Conservation (phyloP, 2,329 filamentous ascomycete genomes). For the Fusarium buxicola region DNA sequence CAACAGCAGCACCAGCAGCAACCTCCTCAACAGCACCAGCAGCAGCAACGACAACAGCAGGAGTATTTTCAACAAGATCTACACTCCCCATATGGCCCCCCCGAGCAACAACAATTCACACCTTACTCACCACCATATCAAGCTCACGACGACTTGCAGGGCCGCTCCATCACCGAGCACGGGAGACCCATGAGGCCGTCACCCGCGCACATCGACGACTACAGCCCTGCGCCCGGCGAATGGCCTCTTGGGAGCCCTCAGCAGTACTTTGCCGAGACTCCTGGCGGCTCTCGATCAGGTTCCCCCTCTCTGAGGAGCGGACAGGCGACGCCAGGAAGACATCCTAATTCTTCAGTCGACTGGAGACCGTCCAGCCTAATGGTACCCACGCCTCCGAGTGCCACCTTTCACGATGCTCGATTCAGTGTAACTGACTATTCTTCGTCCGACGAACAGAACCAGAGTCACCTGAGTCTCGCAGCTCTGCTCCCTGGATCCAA, state of each 20-base stretch:
- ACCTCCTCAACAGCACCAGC: conserved; percentile 27
- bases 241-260: conserved; percentile 45
- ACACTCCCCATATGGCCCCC: conserved; percentile 40
- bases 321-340: conserved; percentile 39
- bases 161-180: conserved; percentile 45
- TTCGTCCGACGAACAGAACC: conserved; percentile 49
- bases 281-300: conserved; percentile 43
- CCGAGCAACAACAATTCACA: conserved; percentile 22
- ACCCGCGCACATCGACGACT: conserved; percentile 40
- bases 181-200: conserved; percentile 31
- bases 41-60: conserved; percentile 25
- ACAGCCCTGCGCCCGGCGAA: conserved; percentile 35
- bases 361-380: conserved; percentile 48
- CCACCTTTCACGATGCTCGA: conserved; percentile 26
- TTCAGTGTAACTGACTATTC: conserved; percentile 38
- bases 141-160: conserved; percentile 42
- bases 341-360: conserved; percentile 45
- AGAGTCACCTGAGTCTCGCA: conserved; percentile 57
- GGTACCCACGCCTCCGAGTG: conserved; percentile 36
- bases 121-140: conserved; percentile 39
- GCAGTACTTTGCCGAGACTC: conserved; percentile 43
- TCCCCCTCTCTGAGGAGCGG: conserved; percentile 45
- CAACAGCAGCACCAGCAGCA: conserved; percentile 45
- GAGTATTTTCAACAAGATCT: conserved; percentile 39
- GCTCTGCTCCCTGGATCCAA: conserved; percentile 52